Conservation (phyloP, 2,329 filamentous ascomycete species). For the Zelopaecilomyces penicillatus region DNA sequence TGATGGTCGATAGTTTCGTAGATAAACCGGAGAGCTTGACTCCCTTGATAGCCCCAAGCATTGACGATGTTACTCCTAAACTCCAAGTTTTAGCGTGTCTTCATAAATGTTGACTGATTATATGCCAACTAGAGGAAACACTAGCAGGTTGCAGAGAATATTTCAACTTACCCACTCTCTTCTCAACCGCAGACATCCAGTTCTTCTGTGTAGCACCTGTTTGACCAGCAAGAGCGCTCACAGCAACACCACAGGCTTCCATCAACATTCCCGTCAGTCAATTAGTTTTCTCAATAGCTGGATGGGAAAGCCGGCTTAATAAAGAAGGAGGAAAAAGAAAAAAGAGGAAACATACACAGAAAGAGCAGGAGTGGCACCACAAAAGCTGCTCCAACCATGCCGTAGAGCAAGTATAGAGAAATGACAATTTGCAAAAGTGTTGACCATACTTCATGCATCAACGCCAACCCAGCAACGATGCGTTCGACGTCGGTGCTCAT, state of each 20-base stretch:
- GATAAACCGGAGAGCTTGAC: conserved; percentile 33
- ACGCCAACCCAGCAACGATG: conserved; percentile 24
- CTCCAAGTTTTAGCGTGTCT: too few species aligned
- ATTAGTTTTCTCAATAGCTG: too few species aligned
- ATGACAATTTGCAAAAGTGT: conserved; percentile 33
- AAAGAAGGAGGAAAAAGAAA: background rate
- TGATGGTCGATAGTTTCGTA: conserved; percentile 19
- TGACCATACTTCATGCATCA: conserved; percentile 34
- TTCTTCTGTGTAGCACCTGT: conserved; percentile 16
- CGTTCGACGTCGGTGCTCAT: conserved; percentile 41
- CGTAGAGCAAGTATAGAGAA: conserved; percentile 38
- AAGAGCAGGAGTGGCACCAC: conserved; percentile 38
- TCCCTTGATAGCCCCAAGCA: conserved; percentile 33
- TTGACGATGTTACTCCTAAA: conserved; percentile 20
- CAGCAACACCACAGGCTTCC: conserved; percentile 10
- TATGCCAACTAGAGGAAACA: too few species aligned
- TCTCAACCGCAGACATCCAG: conserved; percentile 30
- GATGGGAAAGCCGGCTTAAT: background rate
- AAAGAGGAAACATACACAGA: conserved; percentile 16
- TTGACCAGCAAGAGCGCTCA: background rate
- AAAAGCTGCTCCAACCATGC: conserved; percentile 38
- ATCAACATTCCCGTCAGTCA: background rate
- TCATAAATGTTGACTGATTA: background rate
- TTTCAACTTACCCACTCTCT: conserved; percentile 19
- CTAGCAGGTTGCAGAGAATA: too few species aligned